Conservation (phyloP, 176 grass and related monocot species). For the Hordeum marinum region DNA sequence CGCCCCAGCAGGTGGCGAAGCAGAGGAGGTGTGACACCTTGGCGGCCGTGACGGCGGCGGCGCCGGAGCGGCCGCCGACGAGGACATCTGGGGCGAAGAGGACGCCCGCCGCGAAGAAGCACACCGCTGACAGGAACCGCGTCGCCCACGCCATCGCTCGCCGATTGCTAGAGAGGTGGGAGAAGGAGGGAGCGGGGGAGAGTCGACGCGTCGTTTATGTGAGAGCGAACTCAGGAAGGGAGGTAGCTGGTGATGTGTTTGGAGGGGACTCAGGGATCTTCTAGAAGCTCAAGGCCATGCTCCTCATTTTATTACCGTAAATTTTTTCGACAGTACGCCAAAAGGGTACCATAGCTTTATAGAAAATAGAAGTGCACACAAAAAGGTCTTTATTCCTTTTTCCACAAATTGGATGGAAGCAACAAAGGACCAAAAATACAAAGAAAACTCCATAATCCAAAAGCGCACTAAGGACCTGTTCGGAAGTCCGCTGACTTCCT, state of each 20-base stretch:
- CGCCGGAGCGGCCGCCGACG: constrained; percentile 31
- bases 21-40: constrained; percentile 82
- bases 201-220: neutral
- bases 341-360: too few relatives aligned
- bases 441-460: too few relatives aligned
- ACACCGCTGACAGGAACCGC: constrained; percentile 64
- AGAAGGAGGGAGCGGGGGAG: neutral
- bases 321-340: too few relatives aligned
- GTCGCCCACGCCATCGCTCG: constrained; percentile 83
- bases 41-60: constrained; percentile 46
- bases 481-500: too few relatives aligned
- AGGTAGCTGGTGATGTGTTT: neutral
- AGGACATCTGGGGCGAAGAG: constrained; percentile 79
- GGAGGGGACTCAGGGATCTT: neutral
- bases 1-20: constrained; percentile 87
- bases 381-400: too few relatives aligned
- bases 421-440: too few relatives aligned
- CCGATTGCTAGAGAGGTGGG: neutral
- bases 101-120: constrained; percentile 80
- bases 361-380: too few relatives aligned
- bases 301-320: neutral
- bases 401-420: too few relatives aligned
- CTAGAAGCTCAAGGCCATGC: neutral
- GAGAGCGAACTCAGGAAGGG: neutral
- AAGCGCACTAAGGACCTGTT: too few relatives aligned